Percentiles rank a stretch among this genome's conserved stretches.
These are phyloP conservation scores for Suillus ampliporus DNA, from an alignment of 768 basidiomycete species.

Conservation along the genomic window DNA sequence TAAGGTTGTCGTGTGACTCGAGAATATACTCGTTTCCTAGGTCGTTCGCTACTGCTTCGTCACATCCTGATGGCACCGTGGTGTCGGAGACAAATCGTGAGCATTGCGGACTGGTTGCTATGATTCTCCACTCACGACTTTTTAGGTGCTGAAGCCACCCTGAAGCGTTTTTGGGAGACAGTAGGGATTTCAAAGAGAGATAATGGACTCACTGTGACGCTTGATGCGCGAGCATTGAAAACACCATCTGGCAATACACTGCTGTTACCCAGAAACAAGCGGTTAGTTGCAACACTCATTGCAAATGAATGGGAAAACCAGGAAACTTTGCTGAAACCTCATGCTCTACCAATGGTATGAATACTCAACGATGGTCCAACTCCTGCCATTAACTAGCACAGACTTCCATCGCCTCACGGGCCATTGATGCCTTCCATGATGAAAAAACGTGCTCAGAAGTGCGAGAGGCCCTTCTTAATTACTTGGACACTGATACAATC, in stretches of 20 bases:
- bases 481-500: constrained; percentile 94
- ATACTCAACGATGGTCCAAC: constrained; percentile 4
- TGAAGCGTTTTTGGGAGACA: constrained; percentile 93
- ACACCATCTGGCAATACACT: constrained; percentile 86
- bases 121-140: constrained; percentile 12
- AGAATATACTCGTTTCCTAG: not conserved
- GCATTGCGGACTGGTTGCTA: constrained; percentile 17
- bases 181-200: constrained; percentile 74
- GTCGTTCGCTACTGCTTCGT: constrained; percentile 17
- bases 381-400: constrained; percentile 37
- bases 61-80: constrained; percentile 46
- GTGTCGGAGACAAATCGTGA: constrained; percentile 71
- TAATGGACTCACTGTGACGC: constrained; percentile 62
- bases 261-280: constrained; percentile 69
- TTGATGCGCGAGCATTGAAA: constrained; percentile 86
- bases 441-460: constrained; percentile 63
- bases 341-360: constrained; percentile 88
- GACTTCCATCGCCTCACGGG: constrained; percentile 92
- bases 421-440: constrained; percentile 78
- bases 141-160: constrained; percentile 83
- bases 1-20: not conserved
- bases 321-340: constrained; percentile 81
- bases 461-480: constrained; percentile 71
- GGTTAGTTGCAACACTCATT: constrained; percentile 80
- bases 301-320: constrained; percentile 98